Base-by-base conservation (phyloP, 768 basidiomycete genomes). In the Leccinum arenicola region DNA sequence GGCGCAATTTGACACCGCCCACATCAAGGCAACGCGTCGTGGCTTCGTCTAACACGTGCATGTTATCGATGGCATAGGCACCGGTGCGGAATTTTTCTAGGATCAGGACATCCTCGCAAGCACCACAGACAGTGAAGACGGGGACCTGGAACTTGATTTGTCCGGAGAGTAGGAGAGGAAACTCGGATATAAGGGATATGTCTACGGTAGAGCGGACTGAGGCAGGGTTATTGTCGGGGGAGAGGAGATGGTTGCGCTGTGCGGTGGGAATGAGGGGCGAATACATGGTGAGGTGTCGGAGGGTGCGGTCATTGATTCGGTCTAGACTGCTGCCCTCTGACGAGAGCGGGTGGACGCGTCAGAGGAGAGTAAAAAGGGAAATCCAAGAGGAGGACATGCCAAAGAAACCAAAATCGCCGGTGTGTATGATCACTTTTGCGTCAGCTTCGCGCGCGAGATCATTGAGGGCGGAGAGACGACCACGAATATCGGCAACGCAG, bases 91-190 rank as follows among this genome's bases (percentile, higher is more conserved):
- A 89, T 74, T 93, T 95, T 79, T 98, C 97, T 63, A 98, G 79
- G 47, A 99, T 83, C 53, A 84, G 66, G 40, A 99, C 93, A 70
- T 99, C 97, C 75, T 99, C 97, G 69, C 96, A 97, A 23, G 96
- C 93, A 27, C 97, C 97, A 86, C 92, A 96, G 38, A 98, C 93
- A 55, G 95, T 94, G 77, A 89, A 99, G 12, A 98, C 93, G 48
- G 97, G 97, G 9, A 98, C 84, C 55, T 88, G 82, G 56, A 99
- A 86, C 70, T 91, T 93, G 77, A 99, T 84, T 63, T 94, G 89
- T 50, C 94, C 94, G 4, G 89, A 85, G 57, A 96, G 85, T 4
- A 99, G 84, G 25, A 91, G 83, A 5, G 95, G 95, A 70, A 98
- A 98, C 73, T 98, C 96, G 51, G 93, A 95, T 54, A 98, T 85